Conservation (phyloP, 176 grass and related monocot genomes). For the Aegilops tauschii region DNA sequence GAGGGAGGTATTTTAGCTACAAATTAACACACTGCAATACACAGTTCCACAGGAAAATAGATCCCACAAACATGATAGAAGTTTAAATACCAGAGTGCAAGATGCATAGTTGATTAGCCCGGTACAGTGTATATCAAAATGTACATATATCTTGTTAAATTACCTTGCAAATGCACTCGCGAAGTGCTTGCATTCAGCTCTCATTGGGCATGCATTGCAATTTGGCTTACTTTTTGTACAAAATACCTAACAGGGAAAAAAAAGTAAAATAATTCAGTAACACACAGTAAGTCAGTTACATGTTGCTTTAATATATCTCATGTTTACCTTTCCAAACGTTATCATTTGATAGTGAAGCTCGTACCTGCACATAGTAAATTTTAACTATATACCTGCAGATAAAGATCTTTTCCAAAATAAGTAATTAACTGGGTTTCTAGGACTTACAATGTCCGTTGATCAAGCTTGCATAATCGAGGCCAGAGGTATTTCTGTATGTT, state of each 20-base stretch:
- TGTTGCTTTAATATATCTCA: background rate
- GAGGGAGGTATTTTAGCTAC: background rate
- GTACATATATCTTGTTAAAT: background rate
- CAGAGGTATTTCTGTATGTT: constrained; percentile 85
- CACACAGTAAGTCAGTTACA: background rate
- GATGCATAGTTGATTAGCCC: constrained; percentile 9
- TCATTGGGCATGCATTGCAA: constrained; percentile 71
- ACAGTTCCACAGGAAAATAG: background rate
- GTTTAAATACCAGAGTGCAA: background rate
- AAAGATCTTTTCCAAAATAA: constrained; percentile 10
- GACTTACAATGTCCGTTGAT: constrained; percentile 68
- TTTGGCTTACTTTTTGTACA: constrained; percentile 75
- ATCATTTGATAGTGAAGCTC: constrained; percentile 75
- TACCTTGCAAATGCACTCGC: constrained; percentile 75
- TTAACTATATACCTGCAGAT: background rate
- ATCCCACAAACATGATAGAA: background rate
- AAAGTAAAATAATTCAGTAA: background rate
- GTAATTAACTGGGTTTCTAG: constrained; percentile 19
- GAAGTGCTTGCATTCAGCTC: constrained; percentile 67
- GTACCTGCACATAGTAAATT: constrained; percentile 30
- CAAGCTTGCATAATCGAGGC: constrained; percentile 79
- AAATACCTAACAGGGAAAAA: constrained; percentile 42
- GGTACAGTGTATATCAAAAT: background rate
- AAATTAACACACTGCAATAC: background rate
- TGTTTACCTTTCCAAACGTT: constrained; percentile 64